A percentile compares a stretch with the other conserved stretches of the same genome.
Evolutionary conservation across 2,329 filamentous ascomycete species (phyloP).

Genomic region (Tolypocladium tropicale): DNA sequence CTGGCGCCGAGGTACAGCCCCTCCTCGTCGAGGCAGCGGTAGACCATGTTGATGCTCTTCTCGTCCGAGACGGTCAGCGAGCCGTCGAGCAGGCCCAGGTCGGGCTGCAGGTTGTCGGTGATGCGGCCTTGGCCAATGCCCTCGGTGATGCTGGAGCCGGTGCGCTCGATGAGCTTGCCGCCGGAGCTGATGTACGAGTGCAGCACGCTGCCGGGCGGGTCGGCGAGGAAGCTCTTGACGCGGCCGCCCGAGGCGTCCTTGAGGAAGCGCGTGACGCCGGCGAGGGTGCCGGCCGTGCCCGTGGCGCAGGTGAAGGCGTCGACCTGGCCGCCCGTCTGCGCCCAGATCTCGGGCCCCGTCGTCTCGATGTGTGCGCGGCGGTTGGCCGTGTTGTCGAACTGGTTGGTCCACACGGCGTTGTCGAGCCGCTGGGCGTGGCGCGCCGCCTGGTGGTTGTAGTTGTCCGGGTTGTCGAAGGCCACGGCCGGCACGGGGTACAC

Average conservation of each 20-base stretch:
- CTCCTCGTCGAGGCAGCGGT: conserved; percentile 90
- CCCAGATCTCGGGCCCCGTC: conserved; percentile 95
- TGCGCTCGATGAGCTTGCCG: conserved; percentile 70
- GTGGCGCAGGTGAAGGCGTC: conserved; percentile 95
- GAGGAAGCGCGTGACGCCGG: conserved; percentile 77
- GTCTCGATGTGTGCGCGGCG: conserved; percentile 91
- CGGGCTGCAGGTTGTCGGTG: conserved; percentile 85
- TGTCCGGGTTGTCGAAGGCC: conserved; percentile 86
- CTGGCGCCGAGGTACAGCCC: conserved; percentile 91
- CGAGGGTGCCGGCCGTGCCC: conserved; percentile 84
- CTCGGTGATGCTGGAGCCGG: conserved; percentile 87
- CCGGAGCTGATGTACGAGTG: conserved; percentile 85
- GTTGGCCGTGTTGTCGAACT: conserved; percentile 96
- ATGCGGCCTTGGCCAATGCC: conserved; percentile 94
- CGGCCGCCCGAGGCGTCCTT: conserved; percentile 70
- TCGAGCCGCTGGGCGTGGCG: conserved; percentile 78
- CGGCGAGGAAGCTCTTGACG: conserved; percentile 83
- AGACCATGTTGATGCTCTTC: conserved; percentile 96
- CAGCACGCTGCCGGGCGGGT: conserved; percentile 87
- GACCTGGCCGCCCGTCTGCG: conserved; percentile 73
- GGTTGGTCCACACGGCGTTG: conserved; percentile 96
- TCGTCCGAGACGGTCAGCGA: conserved; percentile 79
- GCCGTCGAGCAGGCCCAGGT: conserved; percentile 76
- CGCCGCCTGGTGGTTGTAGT: conserved; percentile 95
- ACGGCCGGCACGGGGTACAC: conserved; percentile 95